Percentiles rank a stretch among this genome's conserved stretches.
Evolutionary conservation across 2,329 filamentous ascomycete genomes (phyloP).

Genomic region (Xylaria sp.): DNA sequence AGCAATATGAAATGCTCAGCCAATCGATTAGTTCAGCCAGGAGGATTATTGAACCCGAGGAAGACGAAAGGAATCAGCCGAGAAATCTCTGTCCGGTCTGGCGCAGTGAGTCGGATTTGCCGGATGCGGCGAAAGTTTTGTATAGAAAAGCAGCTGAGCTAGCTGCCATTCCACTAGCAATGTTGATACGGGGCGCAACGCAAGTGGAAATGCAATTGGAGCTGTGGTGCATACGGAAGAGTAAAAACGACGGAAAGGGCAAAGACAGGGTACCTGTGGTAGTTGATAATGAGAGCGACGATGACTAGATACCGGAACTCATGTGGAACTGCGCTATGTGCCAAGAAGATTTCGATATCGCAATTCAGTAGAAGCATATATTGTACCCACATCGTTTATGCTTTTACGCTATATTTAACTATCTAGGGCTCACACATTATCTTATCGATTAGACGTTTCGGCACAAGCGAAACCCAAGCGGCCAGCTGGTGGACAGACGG

Average conservation of each 20-base stretch:
- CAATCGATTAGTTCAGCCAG: constrained; percentile 36
- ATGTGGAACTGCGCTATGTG: constrained; percentile 2
- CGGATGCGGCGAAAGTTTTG: constrained; percentile 55
- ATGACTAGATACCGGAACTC: too few species aligned
- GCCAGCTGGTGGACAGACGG: constrained; percentile 34
- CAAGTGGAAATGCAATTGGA: constrained; percentile 54
- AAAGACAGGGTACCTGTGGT: constrained; percentile 37
- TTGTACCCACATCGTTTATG: neutral
- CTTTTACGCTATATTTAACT: neutral
- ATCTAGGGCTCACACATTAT: constrained; percentile 5
- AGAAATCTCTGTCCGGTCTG: constrained; percentile 50
- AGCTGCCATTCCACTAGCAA: constrained; percentile 51
- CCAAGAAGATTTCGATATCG: neutral
- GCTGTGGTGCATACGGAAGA: constrained; percentile 49
- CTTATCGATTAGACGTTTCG: constrained; percentile 34
- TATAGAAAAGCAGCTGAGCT: constrained; percentile 56
- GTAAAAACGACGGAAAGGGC: constrained; percentile 43
- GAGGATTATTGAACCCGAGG: constrained; percentile 32
- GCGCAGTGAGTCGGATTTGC: constrained; percentile 56
- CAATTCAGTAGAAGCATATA: neutral
- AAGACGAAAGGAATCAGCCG: constrained; percentile 42
- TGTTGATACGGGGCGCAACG: constrained; percentile 52
- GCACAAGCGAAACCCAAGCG: constrained; percentile 34
- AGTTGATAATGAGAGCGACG: constrained; percentile 18
- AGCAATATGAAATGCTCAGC: constrained; percentile 42